Percentiles rank a stretch among this genome's conserved stretches.
Conservation (phyloP, 257 asterid species). For the Salvia miltiorrhiza region DNA sequence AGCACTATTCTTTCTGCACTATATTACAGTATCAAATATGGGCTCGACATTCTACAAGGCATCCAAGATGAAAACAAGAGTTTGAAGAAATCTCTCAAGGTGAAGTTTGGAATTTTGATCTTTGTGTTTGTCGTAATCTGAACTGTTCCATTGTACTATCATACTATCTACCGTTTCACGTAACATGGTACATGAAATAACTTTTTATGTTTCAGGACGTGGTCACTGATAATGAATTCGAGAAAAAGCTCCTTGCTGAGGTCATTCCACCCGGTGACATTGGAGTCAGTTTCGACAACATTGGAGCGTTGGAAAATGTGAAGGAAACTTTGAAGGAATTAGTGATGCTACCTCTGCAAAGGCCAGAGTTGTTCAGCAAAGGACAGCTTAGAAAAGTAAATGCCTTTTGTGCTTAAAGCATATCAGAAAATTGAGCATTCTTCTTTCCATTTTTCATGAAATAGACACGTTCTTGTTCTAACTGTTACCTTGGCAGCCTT, state of each 20-base stretch:
- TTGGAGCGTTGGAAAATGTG: conserved; percentile 54
- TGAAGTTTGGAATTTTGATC: conserved; percentile 24
- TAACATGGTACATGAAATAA: conserved; percentile 5
- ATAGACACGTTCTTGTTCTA: not conserved
- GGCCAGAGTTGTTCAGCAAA: conserved; percentile 53
- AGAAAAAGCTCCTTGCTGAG: conserved; percentile 48
- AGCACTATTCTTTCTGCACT: conserved; percentile 17
- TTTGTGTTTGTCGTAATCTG: not conserved
- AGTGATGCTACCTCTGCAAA: conserved; percentile 53
- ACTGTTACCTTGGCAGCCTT: conserved; percentile 39
- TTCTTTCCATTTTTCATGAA: not conserved
- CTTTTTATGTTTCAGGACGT: conserved; percentile 39
- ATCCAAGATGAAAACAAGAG: conserved; percentile 58
- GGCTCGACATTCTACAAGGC: conserved; percentile 55
- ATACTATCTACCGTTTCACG: too few relatives aligned
- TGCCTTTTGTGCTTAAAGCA: conserved; percentile 5
- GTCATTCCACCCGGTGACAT: conserved; percentile 52
- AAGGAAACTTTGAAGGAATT: conserved; percentile 50
- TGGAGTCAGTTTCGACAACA: conserved; percentile 48
- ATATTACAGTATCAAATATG: conserved; percentile 55
- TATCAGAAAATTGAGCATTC: not conserved
- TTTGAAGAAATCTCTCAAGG: conserved; percentile 67
- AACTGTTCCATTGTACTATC: not conserved
- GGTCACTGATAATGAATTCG: conserved; percentile 51
- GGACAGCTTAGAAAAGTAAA: conserved; percentile 54